phyloP scores from a whole-genome alignment of 2,329 filamentous ascomycete species.

The Cercospora canescens region DNA sequence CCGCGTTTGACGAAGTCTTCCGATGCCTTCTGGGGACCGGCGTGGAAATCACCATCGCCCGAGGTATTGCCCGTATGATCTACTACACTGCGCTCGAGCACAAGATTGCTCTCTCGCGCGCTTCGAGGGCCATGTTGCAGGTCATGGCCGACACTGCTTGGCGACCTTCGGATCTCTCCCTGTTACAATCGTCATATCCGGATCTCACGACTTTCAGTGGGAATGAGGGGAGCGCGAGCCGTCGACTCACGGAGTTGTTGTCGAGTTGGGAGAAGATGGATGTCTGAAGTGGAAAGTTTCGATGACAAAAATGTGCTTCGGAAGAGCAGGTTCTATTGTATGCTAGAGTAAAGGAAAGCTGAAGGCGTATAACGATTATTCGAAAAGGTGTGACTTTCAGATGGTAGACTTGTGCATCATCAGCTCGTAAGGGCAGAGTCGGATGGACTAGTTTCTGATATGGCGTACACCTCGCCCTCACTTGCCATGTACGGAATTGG shows the following conservation, averaged over 20 bases:
- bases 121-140: slow-evolving; percentile 12
- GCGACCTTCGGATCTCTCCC: slow-evolving; percentile 14
- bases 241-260: slow-evolving; percentile 15
- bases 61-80: slow-evolving; percentile 18
- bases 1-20: slow-evolving; percentile 22
- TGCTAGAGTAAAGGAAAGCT: background rate
- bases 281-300: background rate
- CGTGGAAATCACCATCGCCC: slow-evolving; percentile 15
- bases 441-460: no score
- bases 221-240: background rate
- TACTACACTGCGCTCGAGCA: slow-evolving; percentile 18
- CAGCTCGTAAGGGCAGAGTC: no score
- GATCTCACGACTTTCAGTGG: slow-evolving; percentile 13
- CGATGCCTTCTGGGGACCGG: slow-evolving; percentile 17
- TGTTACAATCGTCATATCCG: slow-evolving; percentile 13
- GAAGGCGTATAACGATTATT: background rate
- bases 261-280: slow-evolving; percentile 12
- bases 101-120: background rate
- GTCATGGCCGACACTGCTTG: slow-evolving; percentile 20
- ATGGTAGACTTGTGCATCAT: no score
- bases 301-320: background rate
- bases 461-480: background rate
- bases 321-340: background rate
- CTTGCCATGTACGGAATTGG: background rate
- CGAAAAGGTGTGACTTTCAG: no score